phyloP scores from a whole-genome alignment of 2,329 filamentous ascomycete genomes.

The Paecilomyces sp. region DNA sequence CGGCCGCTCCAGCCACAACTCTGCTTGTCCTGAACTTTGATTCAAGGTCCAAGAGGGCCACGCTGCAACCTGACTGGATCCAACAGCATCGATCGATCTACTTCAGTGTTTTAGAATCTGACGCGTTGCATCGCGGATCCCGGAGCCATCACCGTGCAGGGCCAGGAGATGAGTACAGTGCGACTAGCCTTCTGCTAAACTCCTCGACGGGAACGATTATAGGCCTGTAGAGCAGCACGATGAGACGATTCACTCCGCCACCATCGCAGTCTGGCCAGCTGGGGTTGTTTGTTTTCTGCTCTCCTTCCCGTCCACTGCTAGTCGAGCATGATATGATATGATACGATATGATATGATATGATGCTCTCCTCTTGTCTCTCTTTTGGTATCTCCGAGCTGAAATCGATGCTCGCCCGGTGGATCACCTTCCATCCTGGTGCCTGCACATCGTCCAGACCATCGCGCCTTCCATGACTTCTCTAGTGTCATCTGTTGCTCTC shows the following conservation, averaged over 20 bases:
- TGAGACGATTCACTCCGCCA: not conserved
- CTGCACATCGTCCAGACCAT: not conserved
- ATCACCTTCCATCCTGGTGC: not conserved
- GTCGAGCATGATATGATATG: not conserved
- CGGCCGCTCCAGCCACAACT: not conserved
- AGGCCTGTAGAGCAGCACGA: not conserved
- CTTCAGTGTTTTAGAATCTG: not conserved
- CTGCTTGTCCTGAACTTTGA: not conserved
- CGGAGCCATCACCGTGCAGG: not conserved
- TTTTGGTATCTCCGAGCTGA: not conserved
- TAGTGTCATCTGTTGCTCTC: not conserved
- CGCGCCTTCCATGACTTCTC: not conserved
- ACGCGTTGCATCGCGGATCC: not conserved
- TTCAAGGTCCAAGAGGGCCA: not conserved
- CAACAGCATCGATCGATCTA: not conserved
- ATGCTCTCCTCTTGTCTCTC: not conserved
- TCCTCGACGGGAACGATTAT: not conserved
- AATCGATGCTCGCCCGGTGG: not conserved
- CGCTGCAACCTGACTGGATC: not conserved
- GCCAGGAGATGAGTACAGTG: not conserved
- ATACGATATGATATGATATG: not conserved
- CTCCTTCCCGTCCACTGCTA: not conserved
- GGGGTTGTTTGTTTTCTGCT: not conserved
- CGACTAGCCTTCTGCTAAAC: not conserved
- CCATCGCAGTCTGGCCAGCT: not conserved